A percentile compares a stretch with the other conserved stretches of the same genome.
Conservation (phyloP, 176 grass and related monocot species). For the Raddia guianensis region DNA sequence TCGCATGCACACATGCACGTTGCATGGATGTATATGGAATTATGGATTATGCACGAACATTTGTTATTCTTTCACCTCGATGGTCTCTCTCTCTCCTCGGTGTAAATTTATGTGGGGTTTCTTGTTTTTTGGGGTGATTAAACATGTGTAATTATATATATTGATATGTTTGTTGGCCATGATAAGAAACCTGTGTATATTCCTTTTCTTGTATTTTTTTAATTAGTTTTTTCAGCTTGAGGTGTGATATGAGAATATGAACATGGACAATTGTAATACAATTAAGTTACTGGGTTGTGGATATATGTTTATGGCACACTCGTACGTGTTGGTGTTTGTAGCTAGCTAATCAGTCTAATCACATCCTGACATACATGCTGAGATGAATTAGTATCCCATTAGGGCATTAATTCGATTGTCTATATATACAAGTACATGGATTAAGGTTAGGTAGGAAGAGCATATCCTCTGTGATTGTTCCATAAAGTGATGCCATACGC, state of each 20-base stretch:
- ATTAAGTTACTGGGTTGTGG: not conserved
- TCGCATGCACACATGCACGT: conserved; percentile 23
- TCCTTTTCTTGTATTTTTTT: not conserved
- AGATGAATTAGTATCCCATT: not conserved
- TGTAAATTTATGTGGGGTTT: conserved; percentile 54
- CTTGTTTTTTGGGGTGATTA: conserved; percentile 44
- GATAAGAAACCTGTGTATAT: conserved; percentile 44
- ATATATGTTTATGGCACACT: not conserved
- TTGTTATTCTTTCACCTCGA: conserved; percentile 72
- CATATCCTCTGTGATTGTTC: not conserved
- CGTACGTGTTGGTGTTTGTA: not conserved
- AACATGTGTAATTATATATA: conserved; percentile 68
- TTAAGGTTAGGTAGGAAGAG: not conserved
- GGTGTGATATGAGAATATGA: conserved; percentile 22
- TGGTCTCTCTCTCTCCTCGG: conserved; percentile 32
- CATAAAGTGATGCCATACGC: not conserved
- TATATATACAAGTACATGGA: not conserved
- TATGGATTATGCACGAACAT: conserved; percentile 52
- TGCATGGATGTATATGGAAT: conserved; percentile 11
- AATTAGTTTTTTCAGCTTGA: conserved; percentile 29
- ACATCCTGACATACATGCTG: not conserved
- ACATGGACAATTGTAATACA: not conserved
- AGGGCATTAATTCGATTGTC: not conserved
- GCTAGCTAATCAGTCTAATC: not conserved
- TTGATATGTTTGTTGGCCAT: conserved; percentile 55